Evolutionary conservation across 345 rosid species (phyloP), one percentile per base, ranked within the genome.

Genomic region (Salix brachista): DNA sequence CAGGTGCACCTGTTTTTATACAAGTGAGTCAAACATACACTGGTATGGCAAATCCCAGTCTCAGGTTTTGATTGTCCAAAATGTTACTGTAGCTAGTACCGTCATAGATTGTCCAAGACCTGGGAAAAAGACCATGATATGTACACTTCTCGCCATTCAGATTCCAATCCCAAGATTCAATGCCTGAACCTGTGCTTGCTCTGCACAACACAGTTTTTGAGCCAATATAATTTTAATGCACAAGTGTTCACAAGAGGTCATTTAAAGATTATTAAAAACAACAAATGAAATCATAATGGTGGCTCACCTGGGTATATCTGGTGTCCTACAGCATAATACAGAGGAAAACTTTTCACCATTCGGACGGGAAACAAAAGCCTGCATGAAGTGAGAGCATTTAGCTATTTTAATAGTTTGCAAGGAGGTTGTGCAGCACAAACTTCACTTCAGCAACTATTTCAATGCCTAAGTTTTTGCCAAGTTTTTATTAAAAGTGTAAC

Each of bases 161-260:
- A 83, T 90, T 87, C 99, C 99, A 95, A 82, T 93, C 98, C 99
- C 98, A 95, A 0, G 92, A 90, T 78, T 85, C 86, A 76, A 96
- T 91, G 23, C 98, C 99, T 9, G 87, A 80, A 73, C 70, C 88
- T 6, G 84, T 73, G 19, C 75, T 80, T 77, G 83, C 88, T 84
- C 98, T 96, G 87, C 70, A 46, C 58, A n/a, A 30, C 30, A 39
- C n/a, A 48, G 34, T 61, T 77, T 13, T 18, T 17, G 42, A 46
- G 36, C n/a, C 32, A 71, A 41, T 19, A 48, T 32, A 58, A n/a
- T 32, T 23, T 30, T 28, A 1, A 12, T 56, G 39, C 64, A 28
- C 30, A 19, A 71, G 26, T 13, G 10, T 12, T 28, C 7, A 60
- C 9, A 2, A 28, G 37, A 7, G 11, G 25, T 13, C 8, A 0